Percentiles rank a stretch among this genome's conserved stretches.
Evolutionary conservation across 257 asterid species (phyloP).

Genomic region (Rauvolfia tetraphylla): DNA sequence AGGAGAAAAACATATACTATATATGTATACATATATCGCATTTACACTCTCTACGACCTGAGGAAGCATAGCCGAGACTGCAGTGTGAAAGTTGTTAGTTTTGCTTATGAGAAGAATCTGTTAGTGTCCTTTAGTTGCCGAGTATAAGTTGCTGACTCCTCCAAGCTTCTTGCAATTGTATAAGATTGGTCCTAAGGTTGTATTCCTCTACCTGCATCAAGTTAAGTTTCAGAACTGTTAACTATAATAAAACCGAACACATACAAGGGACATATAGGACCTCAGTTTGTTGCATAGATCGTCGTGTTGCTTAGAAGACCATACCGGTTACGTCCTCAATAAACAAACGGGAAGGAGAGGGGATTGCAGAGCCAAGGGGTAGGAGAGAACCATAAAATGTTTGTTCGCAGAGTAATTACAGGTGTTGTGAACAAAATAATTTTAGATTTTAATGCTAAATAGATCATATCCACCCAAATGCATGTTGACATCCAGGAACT

Average conservation of each 20-base stretch:
- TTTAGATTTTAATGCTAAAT: no score
- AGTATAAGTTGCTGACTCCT: constrained; percentile 23
- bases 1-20: constrained; percentile 10
- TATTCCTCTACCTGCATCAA: constrained; percentile 66
- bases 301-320: no score
- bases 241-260: not conserved
- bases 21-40: constrained; percentile 10
- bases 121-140: constrained; percentile 24
- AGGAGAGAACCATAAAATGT: no score
- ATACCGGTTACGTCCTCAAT: no score
- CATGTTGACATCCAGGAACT: no score
- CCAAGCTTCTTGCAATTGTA: constrained; percentile 62
- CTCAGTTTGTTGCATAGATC: no score
- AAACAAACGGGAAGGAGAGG: no score
- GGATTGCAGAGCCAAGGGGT: no score
- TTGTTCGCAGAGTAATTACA: no score
- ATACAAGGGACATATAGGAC: not conserved
- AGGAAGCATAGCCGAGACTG: not conserved
- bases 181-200: constrained; percentile 67
- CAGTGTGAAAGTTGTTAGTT: constrained; percentile 28
- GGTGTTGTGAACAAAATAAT: no score
- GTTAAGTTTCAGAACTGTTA: not conserved
- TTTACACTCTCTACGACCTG: constrained; percentile 17
- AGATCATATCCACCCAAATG: no score
- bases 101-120: constrained; percentile 12